phyloP scores from a whole-genome alignment of 805 yeast species.

The Candida ascalaphidarum region DNA sequence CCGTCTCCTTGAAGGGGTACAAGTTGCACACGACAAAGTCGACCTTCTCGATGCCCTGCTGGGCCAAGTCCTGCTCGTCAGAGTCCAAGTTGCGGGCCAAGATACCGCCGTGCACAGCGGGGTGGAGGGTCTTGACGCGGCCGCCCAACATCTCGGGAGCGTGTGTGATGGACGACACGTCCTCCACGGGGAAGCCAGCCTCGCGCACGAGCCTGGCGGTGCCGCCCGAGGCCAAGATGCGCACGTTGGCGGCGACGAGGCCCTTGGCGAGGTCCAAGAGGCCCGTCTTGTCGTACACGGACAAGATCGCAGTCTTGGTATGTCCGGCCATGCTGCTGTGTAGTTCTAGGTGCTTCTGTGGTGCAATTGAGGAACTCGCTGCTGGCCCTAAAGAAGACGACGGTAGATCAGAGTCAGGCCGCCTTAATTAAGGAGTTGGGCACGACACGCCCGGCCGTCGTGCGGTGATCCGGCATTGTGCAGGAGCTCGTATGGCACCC shows the following conservation, averaged over 20 bases:
- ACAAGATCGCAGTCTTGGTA: constrained; percentile 84
- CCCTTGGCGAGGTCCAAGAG: constrained; percentile 95
- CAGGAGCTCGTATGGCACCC: no score
- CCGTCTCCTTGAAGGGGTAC: constrained; percentile 97
- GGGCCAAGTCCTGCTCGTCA: constrained; percentile 81
- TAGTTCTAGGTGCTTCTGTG: no score
- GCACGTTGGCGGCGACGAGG: constrained; percentile 75
- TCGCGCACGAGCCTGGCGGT: constrained; percentile 91
- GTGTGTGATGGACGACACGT: constrained; percentile 88
- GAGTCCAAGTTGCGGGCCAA: constrained; percentile 87
- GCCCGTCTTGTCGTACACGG: constrained; percentile 97
- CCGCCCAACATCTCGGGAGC: constrained; percentile 99
- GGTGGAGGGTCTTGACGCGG: constrained; percentile 95
- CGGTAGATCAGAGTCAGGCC: not conserved
- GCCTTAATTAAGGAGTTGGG: not conserved
- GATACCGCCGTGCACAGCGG: constrained; percentile 98
- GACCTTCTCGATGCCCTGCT: constrained; percentile 90
- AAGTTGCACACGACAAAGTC: constrained; percentile 96
- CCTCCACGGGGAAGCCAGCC: constrained; percentile 97
- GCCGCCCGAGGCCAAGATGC: constrained; percentile 95
- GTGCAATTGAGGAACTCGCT: no score
- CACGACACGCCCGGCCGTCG: not conserved
- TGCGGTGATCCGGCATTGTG: not conserved
- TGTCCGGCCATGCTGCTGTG: constrained; percentile 32
- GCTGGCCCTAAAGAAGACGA: not conserved